Percentiles rank a stretch among this genome's conserved stretches.
Evolutionary conservation across 352 stramenopile genomes (phyloP).

Genomic region (Pythium rishiriense): DNA sequence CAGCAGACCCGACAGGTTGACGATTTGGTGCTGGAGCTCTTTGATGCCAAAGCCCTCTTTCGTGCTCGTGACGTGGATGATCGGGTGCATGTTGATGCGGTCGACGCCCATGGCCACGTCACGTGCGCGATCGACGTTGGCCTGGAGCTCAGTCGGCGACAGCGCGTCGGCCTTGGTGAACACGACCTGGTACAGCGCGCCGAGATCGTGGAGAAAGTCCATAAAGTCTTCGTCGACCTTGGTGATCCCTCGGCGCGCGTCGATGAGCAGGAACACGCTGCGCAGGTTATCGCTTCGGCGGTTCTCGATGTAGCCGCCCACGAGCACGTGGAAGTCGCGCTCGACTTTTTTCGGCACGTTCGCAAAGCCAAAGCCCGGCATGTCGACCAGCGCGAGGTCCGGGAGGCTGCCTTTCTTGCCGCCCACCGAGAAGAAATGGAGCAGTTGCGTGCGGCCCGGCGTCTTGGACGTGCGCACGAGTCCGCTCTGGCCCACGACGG

Average conservation of each 20-base stretch:
- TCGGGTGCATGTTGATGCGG: slow-evolving; percentile 79
- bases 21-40: slow-evolving; percentile 74
- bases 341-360: slow-evolving; percentile 70
- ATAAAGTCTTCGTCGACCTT: slow-evolving; percentile 87
- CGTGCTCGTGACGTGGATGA: slow-evolving; percentile 77
- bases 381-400: slow-evolving; percentile 75
- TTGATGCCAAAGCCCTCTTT: slow-evolving; percentile 78
- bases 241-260: slow-evolving; percentile 75
- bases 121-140: slow-evolving; percentile 52
- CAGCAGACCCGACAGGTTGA: slow-evolving; percentile 62
- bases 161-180: slow-evolving; percentile 89
- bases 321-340: slow-evolving; percentile 75
- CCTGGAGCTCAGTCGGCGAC: slow-evolving; percentile 43
- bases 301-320: slow-evolving; percentile 76
- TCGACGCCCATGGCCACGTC: slow-evolving; percentile 44
- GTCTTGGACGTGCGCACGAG: slow-evolving; percentile 86
- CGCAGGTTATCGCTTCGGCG: slow-evolving; percentile 75
- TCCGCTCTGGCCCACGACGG: slow-evolving; percentile 61
- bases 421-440: slow-evolving; percentile 83
- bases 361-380: slow-evolving; percentile 88
- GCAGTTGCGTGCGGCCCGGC: slow-evolving; percentile 78
- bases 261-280: slow-evolving; percentile 74
- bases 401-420: slow-evolving; percentile 71
- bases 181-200: slow-evolving; percentile 86
- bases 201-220: slow-evolving; percentile 82